Evolutionary conservation across 2,329 filamentous ascomycete genomes (phyloP).

Genomic region (Curvularia lunata): DNA sequence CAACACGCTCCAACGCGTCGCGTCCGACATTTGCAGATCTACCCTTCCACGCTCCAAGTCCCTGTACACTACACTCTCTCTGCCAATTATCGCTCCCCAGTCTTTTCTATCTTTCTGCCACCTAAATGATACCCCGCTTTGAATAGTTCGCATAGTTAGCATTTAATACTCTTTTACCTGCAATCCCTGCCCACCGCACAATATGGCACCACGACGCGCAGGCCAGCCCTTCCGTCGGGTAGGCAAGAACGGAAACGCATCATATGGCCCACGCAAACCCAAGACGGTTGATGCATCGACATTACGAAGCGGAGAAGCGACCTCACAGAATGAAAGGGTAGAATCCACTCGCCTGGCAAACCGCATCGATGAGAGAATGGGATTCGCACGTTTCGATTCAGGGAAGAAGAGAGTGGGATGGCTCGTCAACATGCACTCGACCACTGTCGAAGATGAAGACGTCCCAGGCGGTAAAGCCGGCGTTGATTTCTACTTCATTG

Average conservation of each 20-base stretch:
- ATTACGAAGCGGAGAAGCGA: slow-evolving; percentile 77
- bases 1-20: slow-evolving; percentile 32
- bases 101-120: slow-evolving; percentile 25
- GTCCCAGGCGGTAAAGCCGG: slow-evolving; percentile 84
- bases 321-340: slow-evolving; percentile 89
- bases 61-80: slow-evolving; percentile 17
- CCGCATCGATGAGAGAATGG: slow-evolving; percentile 92
- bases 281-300: slow-evolving; percentile 82
- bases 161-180: slow-evolving; percentile 32
- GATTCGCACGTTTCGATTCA: slow-evolving; percentile 89
- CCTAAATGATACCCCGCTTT: slow-evolving; percentile 43
- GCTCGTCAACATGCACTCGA: slow-evolving; percentile 95
- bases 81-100: slow-evolving; percentile 24
- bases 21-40: slow-evolving; percentile 27
- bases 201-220: slow-evolving; percentile 54
- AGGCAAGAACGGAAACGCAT: slow-evolving; percentile 50
- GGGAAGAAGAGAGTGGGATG: slow-evolving; percentile 86
- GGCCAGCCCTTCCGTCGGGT: slow-evolving; percentile 53
- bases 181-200: slow-evolving; percentile 23
- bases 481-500: slow-evolving; percentile 95
- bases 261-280: slow-evolving; percentile 62
- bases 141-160: slow-evolving; percentile 30
- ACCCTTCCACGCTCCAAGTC: slow-evolving; percentile 15
- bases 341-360: slow-evolving; percentile 84
- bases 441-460: slow-evolving; percentile 82